Evolutionary conservation across 2,329 filamentous ascomycete species (phyloP).

Genomic region (Balansia obtecta): DNA sequence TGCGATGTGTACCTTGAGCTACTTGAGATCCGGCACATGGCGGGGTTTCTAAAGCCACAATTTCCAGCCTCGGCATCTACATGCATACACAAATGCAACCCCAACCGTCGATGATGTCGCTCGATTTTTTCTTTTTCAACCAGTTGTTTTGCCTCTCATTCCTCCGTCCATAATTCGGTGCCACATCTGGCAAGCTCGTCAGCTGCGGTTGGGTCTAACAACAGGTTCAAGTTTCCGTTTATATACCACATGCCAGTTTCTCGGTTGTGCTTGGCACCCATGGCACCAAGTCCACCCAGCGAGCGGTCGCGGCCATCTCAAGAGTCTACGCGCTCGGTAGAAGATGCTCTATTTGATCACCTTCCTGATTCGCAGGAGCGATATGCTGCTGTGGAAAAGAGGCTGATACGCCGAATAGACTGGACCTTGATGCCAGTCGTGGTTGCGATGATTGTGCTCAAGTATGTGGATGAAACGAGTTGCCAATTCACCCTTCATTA

Average conservation of each 20-base stretch:
- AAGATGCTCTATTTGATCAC: constrained; percentile 1
- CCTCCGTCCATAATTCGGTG: neutral
- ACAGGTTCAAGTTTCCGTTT: no score
- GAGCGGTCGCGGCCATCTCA: neutral
- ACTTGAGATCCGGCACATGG: no score
- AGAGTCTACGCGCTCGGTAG: neutral
- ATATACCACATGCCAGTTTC: neutral
- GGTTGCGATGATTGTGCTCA: constrained; percentile 6
- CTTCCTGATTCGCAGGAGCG: constrained; percentile 1
- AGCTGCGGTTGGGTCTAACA: neutral
- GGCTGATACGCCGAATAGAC: constrained; percentile 2
- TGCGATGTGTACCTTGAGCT: no score
- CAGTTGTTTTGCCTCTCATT: neutral
- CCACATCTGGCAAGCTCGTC: neutral
- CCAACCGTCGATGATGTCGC: no score
- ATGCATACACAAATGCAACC: no score
- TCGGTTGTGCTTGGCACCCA: neutral
- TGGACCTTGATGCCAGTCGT: constrained; percentile 6
- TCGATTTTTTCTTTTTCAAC: no score
- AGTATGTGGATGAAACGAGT: neutral
- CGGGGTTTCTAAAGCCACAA: no score
- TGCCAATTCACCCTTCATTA: neutral
- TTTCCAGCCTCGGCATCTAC: no score
- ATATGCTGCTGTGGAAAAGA: constrained; percentile 4
- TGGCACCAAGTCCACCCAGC: constrained; percentile 1